Evolutionary conservation across 2,329 filamentous ascomycete species (phyloP), one percentile per base, ranked within the genome.

Genomic region (Pyrenochaeta sp.): DNA sequence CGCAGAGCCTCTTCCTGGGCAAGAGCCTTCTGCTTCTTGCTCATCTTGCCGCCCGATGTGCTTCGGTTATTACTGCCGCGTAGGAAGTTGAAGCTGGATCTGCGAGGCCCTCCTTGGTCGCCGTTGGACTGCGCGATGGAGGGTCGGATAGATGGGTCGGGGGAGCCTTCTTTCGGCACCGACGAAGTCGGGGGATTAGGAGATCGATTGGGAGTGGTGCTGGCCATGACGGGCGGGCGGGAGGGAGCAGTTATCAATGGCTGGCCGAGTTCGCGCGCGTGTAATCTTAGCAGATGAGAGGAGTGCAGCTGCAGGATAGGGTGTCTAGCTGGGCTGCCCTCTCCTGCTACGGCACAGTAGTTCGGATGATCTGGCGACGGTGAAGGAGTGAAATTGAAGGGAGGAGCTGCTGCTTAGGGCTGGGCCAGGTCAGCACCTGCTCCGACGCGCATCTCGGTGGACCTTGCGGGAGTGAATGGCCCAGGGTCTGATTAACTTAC

Each of bases 1-100:
- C 83, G 81, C 59, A 84, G 72, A 50, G 83, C 81, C 68, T 88
- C 85, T 68, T 85, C 80, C 60, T 80, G 76, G 59, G 72, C 74
- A 37, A 78, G 81, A 55, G 76, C 79, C 73, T 78, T 85, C 77
- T 87, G 83, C 72, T 82, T 82, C 81, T 88, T 89, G 77, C 84
- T 87, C 77, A 79, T 78, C 65, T 76, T 78, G 72, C 70, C 58
- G 39, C 70, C 68, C 0, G 75, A 76, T 5, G 64, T 51, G 59
- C 72, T 75, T 54, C 73, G 65, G 39, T 61, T 69, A 45, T 56
- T 59, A 49, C 62, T 57, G 28, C 44, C 56, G 19, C 76, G 71
- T 52, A 79, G 62, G 56, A 79, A 79, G 58, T 65, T 68, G 67
- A 79, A 78, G 65, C 72, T 76, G 37, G 75, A 65, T 37, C 72